A percentile compares a stretch with the other conserved stretches of the same genome.
Evolutionary conservation across 73 alveolate genomes (phyloP).

Genomic region (Tetrahymena elliotti): DNA sequence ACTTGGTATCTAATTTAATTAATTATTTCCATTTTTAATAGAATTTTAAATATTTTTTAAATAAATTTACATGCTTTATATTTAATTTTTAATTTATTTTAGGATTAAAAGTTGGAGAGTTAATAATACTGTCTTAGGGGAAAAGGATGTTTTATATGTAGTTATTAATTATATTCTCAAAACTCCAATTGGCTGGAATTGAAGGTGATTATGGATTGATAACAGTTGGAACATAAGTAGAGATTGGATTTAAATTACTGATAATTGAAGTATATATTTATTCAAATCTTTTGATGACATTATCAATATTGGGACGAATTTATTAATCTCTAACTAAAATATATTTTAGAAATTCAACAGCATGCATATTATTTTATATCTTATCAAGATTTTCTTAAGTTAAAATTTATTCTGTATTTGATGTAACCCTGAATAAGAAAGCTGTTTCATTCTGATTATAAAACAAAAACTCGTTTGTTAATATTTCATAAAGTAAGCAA

Average conservation of each 20-base stretch:
- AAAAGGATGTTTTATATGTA: conserved; percentile 36
- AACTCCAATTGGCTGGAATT: conserved; percentile 1
- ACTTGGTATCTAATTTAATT: conserved; percentile 20
- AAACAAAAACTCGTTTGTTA: conserved; percentile 93
- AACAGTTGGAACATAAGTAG: conserved; percentile 37
- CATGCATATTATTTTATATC: conserved; percentile 79
- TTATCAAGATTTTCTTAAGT: conserved; percentile 72
- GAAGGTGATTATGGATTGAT: not conserved
- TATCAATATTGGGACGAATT: conserved; percentile 90
- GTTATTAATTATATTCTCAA: conserved; percentile 1
- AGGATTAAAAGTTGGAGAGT: conserved; percentile 12
- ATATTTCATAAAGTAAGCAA: conserved; percentile 90
- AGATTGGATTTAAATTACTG: conserved; percentile 65
- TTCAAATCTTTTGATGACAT: conserved; percentile 94
- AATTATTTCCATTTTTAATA: not conserved
- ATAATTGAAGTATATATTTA: conserved; percentile 94
- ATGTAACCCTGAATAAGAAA: conserved; percentile 68
- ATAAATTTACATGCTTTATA: not conserved
- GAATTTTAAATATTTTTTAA: not conserved
- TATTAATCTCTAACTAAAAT: conserved; percentile 91
- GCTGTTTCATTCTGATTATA: conserved; percentile 67
- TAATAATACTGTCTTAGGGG: conserved; percentile 12
- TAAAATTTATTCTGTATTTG: conserved; percentile 74
- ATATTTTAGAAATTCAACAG: conserved; percentile 90
- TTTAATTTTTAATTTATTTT: conserved; percentile 4